phyloP scores from a whole-genome alignment of 352 stramenopile species.

The Globisporangium nagaii region DNA sequence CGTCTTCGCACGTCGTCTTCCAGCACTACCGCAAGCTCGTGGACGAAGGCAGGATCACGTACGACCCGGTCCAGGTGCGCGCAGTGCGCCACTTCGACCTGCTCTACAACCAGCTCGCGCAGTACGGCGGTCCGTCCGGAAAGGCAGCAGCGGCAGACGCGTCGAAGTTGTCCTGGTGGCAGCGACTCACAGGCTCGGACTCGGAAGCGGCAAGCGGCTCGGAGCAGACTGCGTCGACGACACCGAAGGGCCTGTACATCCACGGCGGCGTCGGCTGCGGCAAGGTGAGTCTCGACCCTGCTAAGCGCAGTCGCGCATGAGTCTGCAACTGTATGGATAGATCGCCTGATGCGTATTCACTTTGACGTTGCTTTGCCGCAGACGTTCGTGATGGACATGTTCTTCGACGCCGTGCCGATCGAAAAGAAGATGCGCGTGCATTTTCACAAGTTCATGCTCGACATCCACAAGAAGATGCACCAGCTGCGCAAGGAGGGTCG shows the following conservation, averaged over 20 bases:
- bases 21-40: conserved; percentile 50
- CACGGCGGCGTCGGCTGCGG: conserved; percentile 94
- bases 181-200: conserved; percentile 34
- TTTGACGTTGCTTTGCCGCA: too few relatives aligned
- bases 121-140: conserved; percentile 39
- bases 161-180: conserved; percentile 42
- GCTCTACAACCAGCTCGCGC: conserved; percentile 47
- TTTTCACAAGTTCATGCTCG: conserved; percentile 98
- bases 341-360: neutral
- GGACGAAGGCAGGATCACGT: conserved; percentile 51
- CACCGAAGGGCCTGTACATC: conserved; percentile 95
- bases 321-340: too few relatives aligned
- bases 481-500: conserved; percentile 85
- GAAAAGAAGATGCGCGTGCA: conserved; percentile 89
- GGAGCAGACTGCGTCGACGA: conserved; percentile 7
- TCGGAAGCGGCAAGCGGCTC: neutral
- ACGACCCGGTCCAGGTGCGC: conserved; percentile 62
- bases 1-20: conserved; percentile 6
- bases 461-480: conserved; percentile 95
- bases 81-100: conserved; percentile 59
- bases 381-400: conserved; percentile 97
- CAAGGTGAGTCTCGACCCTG: conserved; percentile 78
- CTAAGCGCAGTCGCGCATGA: too few relatives aligned
- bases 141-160: neutral
- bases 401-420: conserved; percentile 84